A percentile compares a stretch with the other conserved stretches of the same genome.
These are phyloP conservation scores for Sextonia rubra DNA, from an alignment of 164 flowering plant species.

Conservation along the genomic window DNA sequence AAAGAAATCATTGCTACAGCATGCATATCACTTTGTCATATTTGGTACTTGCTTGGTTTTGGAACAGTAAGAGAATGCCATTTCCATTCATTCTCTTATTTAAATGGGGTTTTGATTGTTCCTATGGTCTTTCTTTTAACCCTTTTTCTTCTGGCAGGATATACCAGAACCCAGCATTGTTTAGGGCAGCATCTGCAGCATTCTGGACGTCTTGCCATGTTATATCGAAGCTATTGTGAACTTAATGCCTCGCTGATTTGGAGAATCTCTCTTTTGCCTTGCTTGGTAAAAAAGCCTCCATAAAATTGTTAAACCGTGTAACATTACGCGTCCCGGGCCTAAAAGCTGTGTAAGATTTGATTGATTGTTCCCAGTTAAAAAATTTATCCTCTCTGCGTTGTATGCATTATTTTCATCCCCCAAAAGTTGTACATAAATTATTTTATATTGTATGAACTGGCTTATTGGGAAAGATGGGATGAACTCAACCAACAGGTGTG, in stretches of 20 bases:
- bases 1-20: too few species aligned
- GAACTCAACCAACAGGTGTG: too few species aligned
- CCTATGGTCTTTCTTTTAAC: background rate
- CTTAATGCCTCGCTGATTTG: background rate
- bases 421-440: background rate
- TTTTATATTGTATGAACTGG: background rate
- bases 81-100: background rate
- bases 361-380: background rate
- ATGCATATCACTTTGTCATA: too few species aligned
- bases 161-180: conserved; percentile 82
- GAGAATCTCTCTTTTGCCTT: background rate
- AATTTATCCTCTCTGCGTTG: background rate
- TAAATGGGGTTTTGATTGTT: background rate
- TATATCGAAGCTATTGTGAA: conserved; percentile 74
- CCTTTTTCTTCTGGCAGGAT: conserved; percentile 40
- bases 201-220: conserved; percentile 88
- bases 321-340: background rate
- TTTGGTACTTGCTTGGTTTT: background rate
- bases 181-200: conserved; percentile 70
- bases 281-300: background rate
- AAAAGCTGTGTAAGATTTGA: background rate
- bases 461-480: background rate
- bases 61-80: background rate
- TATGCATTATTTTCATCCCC: background rate
- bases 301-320: background rate